Evolutionary conservation across 371 early-diverging fungal species (phyloP).

Genomic region (Haplosporangium sp.): DNA sequence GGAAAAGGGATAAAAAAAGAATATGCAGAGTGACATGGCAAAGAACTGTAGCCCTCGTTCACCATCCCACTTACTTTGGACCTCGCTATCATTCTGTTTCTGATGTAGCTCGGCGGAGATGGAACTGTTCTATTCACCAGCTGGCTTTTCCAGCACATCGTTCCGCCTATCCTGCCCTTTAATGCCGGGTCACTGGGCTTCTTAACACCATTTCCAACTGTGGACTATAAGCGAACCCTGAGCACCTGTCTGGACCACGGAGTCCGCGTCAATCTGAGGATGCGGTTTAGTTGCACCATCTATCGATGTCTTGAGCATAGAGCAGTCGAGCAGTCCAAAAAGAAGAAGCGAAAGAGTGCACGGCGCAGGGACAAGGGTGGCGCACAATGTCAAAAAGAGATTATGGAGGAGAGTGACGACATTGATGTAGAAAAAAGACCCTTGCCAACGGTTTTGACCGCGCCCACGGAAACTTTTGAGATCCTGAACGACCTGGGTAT

Average conservation of each 20-base stretch:
- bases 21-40: no score
- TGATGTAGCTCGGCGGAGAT: slow-evolving; percentile 84
- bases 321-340: slow-evolving; percentile 29
- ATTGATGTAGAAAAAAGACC: slow-evolving; percentile 16
- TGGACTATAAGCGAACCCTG: slow-evolving; percentile 66
- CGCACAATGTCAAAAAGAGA: background rate
- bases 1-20: background rate
- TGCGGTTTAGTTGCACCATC: slow-evolving; percentile 89
- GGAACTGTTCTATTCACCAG: slow-evolving; percentile 89
- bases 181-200: slow-evolving; percentile 92
- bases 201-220: slow-evolving; percentile 87
- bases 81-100: background rate
- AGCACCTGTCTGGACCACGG: slow-evolving; percentile 73
- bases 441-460: slow-evolving; percentile 39
- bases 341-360: slow-evolving; percentile 44
- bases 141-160: slow-evolving; percentile 88
- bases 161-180: slow-evolving; percentile 92
- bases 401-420: slow-evolving; percentile 27
- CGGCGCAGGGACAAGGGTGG: slow-evolving; percentile 17
- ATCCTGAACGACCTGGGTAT: slow-evolving; percentile 77
- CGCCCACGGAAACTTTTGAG: slow-evolving; percentile 62
- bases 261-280: slow-evolving; percentile 87
- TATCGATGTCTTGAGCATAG: slow-evolving; percentile 66
- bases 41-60: background rate
- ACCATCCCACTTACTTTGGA: background rate